Evolutionary conservation across 768 basidiomycete species (phyloP).

Genomic region (Russula abietina): DNA sequence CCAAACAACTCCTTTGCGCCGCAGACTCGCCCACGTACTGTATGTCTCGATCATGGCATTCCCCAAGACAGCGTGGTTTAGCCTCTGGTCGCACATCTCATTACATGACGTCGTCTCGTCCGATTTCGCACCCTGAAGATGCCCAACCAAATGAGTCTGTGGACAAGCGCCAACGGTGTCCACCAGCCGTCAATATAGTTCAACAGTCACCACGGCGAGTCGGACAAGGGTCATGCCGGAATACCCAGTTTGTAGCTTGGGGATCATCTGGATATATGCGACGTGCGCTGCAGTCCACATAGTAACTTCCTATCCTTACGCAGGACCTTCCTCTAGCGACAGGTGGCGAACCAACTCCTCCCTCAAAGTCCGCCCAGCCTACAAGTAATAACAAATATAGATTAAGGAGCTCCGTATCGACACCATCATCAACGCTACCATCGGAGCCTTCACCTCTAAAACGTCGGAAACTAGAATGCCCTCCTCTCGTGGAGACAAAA

Average conservation of each 20-base stretch:
- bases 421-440: neutral
- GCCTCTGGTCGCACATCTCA: neutral
- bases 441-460: neutral
- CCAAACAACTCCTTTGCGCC: too few relatives aligned
- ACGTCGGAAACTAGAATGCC: conserved; percentile 1
- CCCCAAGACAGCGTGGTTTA: neutral
- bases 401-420: neutral
- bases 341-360: neutral
- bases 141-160: conserved; percentile 24
- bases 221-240: neutral
- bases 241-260: neutral
- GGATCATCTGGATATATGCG: neutral
- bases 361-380: neutral
- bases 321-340: conserved; percentile 1
- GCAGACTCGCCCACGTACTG: neutral
- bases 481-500: neutral
- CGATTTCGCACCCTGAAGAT: conserved; percentile 16
- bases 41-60: conserved; percentile 17
- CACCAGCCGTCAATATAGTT: conserved; percentile 13
- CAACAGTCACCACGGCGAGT: neutral
- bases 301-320: neutral
- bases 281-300: neutral
- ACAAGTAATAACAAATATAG: neutral
- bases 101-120: neutral
- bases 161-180: conserved; percentile 8